These are phyloP conservation scores for Neurospora sp. DNA, from an alignment of 495 filamentous ascomycete genomes.

Conservation along the genomic window DNA sequence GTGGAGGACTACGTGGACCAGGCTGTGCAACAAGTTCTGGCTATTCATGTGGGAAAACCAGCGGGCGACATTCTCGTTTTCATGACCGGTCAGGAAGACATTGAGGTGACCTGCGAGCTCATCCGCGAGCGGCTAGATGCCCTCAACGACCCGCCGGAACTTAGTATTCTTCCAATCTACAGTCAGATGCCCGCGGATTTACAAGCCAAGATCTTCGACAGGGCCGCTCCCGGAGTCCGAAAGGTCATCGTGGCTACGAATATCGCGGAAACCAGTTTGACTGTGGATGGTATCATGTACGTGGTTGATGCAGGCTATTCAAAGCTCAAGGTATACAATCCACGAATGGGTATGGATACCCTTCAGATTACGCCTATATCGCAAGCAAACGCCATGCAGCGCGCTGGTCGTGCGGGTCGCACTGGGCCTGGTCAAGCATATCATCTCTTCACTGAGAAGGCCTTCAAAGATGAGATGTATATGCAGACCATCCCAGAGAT, in stretches of 20 bases:
- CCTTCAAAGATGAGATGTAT: constrained; percentile 94
- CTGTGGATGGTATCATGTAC: constrained; percentile 98
- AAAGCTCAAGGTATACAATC: constrained; percentile 98
- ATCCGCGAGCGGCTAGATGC: constrained; percentile 81
- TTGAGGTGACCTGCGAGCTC: constrained; percentile 91
- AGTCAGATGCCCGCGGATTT: constrained; percentile 98
- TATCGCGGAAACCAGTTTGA: constrained; percentile 96
- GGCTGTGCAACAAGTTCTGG: constrained; percentile 90
- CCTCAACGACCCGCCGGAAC: constrained; percentile 87
- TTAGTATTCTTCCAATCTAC: constrained; percentile 96
- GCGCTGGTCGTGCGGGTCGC: constrained; percentile 86
- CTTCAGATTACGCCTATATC: constrained; percentile 97
- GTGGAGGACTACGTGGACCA: constrained; percentile 97
- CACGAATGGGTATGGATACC: constrained; percentile 98
- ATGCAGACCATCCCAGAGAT: constrained; percentile 98
- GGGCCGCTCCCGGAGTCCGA: constrained; percentile 76
- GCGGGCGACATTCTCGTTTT: constrained; percentile 93
- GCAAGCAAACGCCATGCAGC: constrained; percentile 89
- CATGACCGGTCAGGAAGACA: constrained; percentile 99
- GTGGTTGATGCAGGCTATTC: constrained; percentile 95
- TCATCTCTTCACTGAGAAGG: constrained; percentile 86
- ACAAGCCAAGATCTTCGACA: constrained; percentile 95
- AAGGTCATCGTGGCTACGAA: constrained; percentile 99
- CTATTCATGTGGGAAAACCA: constrained; percentile 93
- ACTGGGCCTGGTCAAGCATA: constrained; percentile 96